Evolutionary conservation across 768 basidiomycete species (phyloP).

Genomic region (Tricholomella constricta): DNA sequence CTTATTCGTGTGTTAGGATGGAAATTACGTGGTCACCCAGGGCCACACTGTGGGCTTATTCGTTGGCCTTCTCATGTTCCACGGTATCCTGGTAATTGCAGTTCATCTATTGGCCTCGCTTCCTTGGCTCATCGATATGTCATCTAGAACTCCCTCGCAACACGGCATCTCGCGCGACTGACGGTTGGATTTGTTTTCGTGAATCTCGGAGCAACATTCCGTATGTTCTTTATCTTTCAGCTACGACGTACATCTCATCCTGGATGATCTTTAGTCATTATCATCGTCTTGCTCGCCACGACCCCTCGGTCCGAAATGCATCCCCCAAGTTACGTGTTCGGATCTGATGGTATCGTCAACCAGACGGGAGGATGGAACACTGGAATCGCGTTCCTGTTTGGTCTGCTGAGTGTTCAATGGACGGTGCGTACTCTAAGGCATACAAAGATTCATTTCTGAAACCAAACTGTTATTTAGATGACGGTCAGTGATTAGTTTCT

Average conservation of each 20-base stretch:
- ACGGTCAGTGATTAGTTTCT: slow-evolving; percentile 41
- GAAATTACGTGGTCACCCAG: slow-evolving; percentile 59
- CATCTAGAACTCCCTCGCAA: slow-evolving; percentile 68
- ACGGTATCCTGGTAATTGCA: slow-evolving; percentile 63
- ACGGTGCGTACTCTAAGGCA: slow-evolving; percentile 49
- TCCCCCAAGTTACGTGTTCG: slow-evolving; percentile 77
- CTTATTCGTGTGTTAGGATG: slow-evolving; percentile 38
- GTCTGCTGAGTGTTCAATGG: slow-evolving; percentile 86
- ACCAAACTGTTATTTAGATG: slow-evolving; percentile 43
- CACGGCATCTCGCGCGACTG: slow-evolving; percentile 70
- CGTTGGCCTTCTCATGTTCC: slow-evolving; percentile 70
- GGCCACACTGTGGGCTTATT: slow-evolving; percentile 83
- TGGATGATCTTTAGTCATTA: slow-evolving; percentile 56
- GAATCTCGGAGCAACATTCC: slow-evolving; percentile 77
- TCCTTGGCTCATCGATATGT: neutral
- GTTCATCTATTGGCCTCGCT: neutral
- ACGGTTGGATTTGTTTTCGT: slow-evolving; percentile 84
- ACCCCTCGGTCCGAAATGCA: slow-evolving; percentile 81
- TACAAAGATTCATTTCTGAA: slow-evolving; percentile 3
- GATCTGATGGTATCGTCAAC: slow-evolving; percentile 71
- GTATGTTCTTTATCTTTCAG: slow-evolving; percentile 37
- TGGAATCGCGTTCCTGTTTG: slow-evolving; percentile 83
- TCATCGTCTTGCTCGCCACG: slow-evolving; percentile 79
- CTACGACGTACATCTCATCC: neutral
- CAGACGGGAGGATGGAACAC: slow-evolving; percentile 78